Evolutionary conservation across 345 rosid genomes (phyloP).

Genomic region (Heritiera fomes): DNA sequence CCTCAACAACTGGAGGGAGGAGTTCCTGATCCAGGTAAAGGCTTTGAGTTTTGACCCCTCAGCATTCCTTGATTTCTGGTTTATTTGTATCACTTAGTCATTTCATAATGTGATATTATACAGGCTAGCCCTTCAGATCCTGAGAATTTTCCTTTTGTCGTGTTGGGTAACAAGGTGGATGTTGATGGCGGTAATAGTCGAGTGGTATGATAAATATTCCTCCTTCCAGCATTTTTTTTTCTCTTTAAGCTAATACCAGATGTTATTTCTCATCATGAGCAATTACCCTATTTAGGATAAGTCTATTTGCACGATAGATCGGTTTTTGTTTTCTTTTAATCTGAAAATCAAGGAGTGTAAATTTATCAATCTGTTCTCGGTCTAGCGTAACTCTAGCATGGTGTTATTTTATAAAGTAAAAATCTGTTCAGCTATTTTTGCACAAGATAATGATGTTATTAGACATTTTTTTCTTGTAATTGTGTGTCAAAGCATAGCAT

Average conservation of each 20-base stretch:
- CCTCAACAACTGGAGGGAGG: slow-evolving; percentile 93
- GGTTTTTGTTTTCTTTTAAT: neutral
- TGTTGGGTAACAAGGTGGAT: slow-evolving; percentile 84
- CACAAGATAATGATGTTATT: neutral
- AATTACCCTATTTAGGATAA: neutral
- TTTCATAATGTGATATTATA: neutral
- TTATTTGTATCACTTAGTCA: neutral
- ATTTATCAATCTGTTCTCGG: neutral
- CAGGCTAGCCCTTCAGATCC: slow-evolving; percentile 93
- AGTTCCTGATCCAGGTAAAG: slow-evolving; percentile 77
- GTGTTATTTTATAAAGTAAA: too few relatives aligned
- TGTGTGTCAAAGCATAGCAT: neutral
- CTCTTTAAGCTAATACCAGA: neutral
- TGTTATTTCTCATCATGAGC: neutral
- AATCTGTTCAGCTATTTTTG: neutral
- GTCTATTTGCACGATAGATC: neutral
- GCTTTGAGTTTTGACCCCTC: neutral
- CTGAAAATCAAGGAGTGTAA: neutral
- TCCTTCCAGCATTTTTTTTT: neutral
- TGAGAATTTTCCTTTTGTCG: slow-evolving; percentile 83
- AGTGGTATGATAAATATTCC: slow-evolving; percentile 59
- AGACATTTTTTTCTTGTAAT: neutral
- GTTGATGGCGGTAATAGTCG: slow-evolving; percentile 84
- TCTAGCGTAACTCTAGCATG: neutral
- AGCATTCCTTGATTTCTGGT: neutral